phyloP scores from a whole-genome alignment of 805 yeast genomes.

The Wickerhamomyces alni region DNA sequence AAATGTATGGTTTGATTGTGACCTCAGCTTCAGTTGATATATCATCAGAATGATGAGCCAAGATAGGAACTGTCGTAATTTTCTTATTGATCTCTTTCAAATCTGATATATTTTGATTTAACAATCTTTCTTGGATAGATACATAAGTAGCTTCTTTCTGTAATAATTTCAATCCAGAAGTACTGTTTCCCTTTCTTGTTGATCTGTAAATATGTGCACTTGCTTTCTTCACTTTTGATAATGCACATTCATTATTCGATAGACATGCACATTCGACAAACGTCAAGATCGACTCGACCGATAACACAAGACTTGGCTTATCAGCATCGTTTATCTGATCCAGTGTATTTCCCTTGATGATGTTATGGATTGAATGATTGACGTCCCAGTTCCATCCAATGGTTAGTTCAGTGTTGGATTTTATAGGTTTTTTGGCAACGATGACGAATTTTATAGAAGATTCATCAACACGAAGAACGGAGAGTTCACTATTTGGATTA shows the following conservation, averaged over 20 bases:
- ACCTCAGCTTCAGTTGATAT: conserved; percentile 12
- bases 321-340: conserved; percentile 50
- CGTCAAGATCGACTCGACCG: conserved; percentile 56
- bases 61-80: conserved; percentile 6
- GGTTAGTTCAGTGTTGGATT: conserved; percentile 65
- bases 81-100: conserved; percentile 11
- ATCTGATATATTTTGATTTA: conserved; percentile 19
- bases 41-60: neutral
- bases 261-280: conserved; percentile 60
- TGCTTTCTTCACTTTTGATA: conserved; percentile 56
- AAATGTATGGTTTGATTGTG: conserved; percentile 15
- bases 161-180: conserved; percentile 22
- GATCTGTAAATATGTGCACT: conserved; percentile 55
- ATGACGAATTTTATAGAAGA: conserved; percentile 48
- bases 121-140: conserved; percentile 28
- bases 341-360: conserved; percentile 38
- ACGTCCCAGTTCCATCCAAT: conserved; percentile 88
- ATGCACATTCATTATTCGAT: conserved; percentile 44
- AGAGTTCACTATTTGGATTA: conserved; percentile 65
- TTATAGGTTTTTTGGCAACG: conserved; percentile 49
- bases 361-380: conserved; percentile 62
- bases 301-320: conserved; percentile 49
- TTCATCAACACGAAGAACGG: conserved; percentile 33
- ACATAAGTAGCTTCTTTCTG: conserved; percentile 27
- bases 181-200: conserved; percentile 26